Conservation (phyloP, 371 early-diverging fungal species). For the Parasitella parasitica region DNA sequence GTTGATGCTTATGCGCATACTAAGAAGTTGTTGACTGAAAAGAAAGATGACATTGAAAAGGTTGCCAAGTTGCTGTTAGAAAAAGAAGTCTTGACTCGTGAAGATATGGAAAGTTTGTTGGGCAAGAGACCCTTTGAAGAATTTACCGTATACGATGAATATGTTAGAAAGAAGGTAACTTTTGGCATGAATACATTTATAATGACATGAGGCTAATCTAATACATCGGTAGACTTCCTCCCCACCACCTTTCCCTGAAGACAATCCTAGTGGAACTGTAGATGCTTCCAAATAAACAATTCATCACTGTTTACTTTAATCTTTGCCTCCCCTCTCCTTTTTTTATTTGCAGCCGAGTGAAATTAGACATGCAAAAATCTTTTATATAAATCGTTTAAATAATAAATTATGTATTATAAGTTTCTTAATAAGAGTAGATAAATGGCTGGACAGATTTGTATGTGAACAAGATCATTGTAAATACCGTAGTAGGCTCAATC, state of each 20-base stretch:
- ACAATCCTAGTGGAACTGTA: constrained; percentile 14
- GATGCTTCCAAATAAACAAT: background rate
- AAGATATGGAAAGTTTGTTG: constrained; percentile 91
- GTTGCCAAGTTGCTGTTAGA: constrained; percentile 90
- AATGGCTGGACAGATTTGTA: too few relatives aligned
- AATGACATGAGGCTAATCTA: too few relatives aligned
- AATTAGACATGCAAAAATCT: background rate
- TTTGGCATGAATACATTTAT: background rate
- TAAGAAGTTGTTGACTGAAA: constrained; percentile 74
- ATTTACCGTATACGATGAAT: constrained; percentile 72
- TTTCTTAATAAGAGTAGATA: background rate
- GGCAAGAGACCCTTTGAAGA: constrained; percentile 89
- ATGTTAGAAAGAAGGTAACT: constrained; percentile 45
- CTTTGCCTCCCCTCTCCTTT: constrained; percentile 1
- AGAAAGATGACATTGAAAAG: constrained; percentile 85
- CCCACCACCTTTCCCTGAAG: constrained; percentile 46
- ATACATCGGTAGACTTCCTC: constrained; percentile 20
- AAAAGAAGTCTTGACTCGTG: constrained; percentile 94
- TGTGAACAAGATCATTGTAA: too few relatives aligned
- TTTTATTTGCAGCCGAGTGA: background rate
- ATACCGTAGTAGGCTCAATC: too few relatives aligned
- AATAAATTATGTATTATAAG: background rate
- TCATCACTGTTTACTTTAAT: background rate
- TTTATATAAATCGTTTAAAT: background rate
- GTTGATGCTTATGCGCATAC: constrained; percentile 83